Base-by-base conservation (phyloP, 768 basidiomycete species). In the Tephrocybe sp. region DNA sequence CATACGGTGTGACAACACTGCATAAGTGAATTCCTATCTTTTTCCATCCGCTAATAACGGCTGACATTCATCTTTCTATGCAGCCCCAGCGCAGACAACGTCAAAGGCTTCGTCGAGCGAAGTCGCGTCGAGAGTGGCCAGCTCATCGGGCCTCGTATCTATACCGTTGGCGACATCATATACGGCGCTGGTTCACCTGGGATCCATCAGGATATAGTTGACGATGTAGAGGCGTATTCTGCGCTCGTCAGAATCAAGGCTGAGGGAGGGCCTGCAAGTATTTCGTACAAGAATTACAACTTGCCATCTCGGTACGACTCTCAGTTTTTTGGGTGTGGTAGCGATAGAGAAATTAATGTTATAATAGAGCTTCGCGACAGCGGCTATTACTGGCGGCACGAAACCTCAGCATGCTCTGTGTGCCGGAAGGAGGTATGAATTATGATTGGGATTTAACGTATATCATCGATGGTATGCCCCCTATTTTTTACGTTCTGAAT, bases 241-340 rank as follows among this genome's bases (percentile, higher is more conserved):
- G 85, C 85, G 2, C 72, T 89, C 34, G 67, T 76, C 8, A 78
- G 87, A 51, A 81, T 89, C 60, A 87, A 85, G 55, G 84, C 72
- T 3, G 87, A 89, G 62, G 87, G 85, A 30, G 87, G 87, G 3
- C 76, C 80, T 11, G 77, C 80, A 0, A 80, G 77, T 54, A 84
- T 84, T 57, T 88, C 86, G 7, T 89, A 89, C 63, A 89, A 89
- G 68, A 89, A 88, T 56, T 89, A 89, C 57, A 84, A 85, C 53
- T 60, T 85, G 14, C 86, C 87, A 14, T 79, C 79, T 19, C 75
- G 84, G 83, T 84, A 53, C 17, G 73, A 39, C 17, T 41, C n/a
- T 32, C n/a, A n/a, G n/a, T n/a, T n/a, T n/a, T n/a, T n/a, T n/a
- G n/a, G n/a, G n/a, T n/a, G n/a, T n/a, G n/a, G n/a, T n/a, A n/a